These are phyloP conservation scores for Lachnellula hyalina DNA, from an alignment of 2,329 filamentous ascomycete genomes.

Conservation along the genomic window DNA sequence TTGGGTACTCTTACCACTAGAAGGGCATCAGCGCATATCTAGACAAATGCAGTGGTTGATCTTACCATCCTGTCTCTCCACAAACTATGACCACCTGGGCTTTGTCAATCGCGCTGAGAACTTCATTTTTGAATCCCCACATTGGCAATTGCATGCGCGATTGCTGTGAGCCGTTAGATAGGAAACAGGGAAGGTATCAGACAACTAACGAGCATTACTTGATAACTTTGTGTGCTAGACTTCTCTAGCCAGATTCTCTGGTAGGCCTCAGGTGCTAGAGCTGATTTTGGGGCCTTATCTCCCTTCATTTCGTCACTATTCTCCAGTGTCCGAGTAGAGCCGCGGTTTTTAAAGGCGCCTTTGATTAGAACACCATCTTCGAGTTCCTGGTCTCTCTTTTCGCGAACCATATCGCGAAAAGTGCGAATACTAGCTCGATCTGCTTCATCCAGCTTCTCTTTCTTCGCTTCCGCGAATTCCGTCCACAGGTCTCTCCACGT, in stretches of 20 bases:
- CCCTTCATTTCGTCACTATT: conserved; percentile 39
- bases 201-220: conserved; percentile 65
- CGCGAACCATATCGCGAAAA: conserved; percentile 65
- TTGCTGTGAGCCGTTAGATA: conserved; percentile 34
- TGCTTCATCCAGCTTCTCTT: conserved; percentile 60
- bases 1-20: conserved; percentile 86
- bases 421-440: conserved; percentile 66
- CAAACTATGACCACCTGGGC: conserved; percentile 90
- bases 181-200: not conserved
- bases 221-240: conserved; percentile 55
- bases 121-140: conserved; percentile 75
- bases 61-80: conserved; percentile 84
- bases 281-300: conserved; percentile 31
- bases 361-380: conserved; percentile 72
- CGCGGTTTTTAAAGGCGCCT: conserved; percentile 66
- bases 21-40: conserved; percentile 20
- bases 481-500: conserved; percentile 82
- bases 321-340: conserved; percentile 42
- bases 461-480: conserved; percentile 68
- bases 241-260: conserved; percentile 57
- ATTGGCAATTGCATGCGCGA: conserved; percentile 81
- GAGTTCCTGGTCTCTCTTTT: conserved; percentile 62
- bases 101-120: conserved; percentile 69
- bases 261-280: conserved; percentile 36
- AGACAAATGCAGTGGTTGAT: not conserved